Base-by-base conservation (phyloP, 139 green algal genomes). In the Trebouxia sp. region DNA sequence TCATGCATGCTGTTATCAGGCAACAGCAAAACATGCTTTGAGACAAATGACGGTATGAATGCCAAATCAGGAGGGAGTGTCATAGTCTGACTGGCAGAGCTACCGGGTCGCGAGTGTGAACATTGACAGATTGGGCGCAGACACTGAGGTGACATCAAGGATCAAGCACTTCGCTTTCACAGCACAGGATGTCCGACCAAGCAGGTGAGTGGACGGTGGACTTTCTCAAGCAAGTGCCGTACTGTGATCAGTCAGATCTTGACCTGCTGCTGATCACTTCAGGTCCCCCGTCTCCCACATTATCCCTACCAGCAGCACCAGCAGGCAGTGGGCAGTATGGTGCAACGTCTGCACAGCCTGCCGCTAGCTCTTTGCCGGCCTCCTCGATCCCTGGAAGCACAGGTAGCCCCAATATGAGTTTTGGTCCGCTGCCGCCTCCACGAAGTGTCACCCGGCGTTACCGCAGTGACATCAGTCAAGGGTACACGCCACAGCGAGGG, bases 391-490 rank as follows among this genome's bases (percentile, higher is more conserved):
- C 62, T 45, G 62, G 62, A 22, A 72, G 62, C 62, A 72, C 35
- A 3, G 62, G 32, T 45, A 72, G 62, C 15, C 35, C 35, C 11
- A 32, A 72, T 0, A 72, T 45, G 62, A 72, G 62, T 26, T 72
- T 45, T 43, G 62, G 62, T 42, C 32, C 62, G 12, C 62, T 72
- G 32, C 14, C 62, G 9, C 62, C n/a, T 24, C 62, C 62, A 12
- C 32, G 24, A 15, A 41, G n/a, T n/a, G 62, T 32, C 11, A 26
- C 11, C 11, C 32, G 62, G 11, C 15, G 62, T 28, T 35, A 72
- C 26, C 62, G 62, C 32, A 72, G 62, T 30, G 62, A 72, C 20
- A n/a, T 72, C 20, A 72, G 62, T 72, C 62, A 72, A 24, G 62
- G 62, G 0, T 41, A 72, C 14, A 72, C 62, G 2, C 62, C 62